Evolutionary conservation across 495 filamentous ascomycete genomes (phyloP), one percentile per base, ranked within the genome.

Genomic region (Hyphodiscus hymeniophilus): DNA sequence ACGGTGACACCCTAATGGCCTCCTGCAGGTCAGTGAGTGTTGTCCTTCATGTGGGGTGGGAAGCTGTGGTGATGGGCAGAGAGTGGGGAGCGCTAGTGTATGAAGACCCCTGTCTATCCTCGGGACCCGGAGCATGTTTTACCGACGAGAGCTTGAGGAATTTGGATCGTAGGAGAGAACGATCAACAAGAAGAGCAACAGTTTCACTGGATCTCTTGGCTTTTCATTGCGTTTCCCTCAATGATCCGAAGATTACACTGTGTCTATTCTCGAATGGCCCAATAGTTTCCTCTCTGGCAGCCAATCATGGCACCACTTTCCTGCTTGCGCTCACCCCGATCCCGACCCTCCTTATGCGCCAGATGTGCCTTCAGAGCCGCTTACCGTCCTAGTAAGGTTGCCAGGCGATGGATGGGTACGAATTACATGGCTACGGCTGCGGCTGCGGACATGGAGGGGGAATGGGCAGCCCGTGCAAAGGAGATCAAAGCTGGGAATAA

Each of bases 401-500:
- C 41, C 0, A 48, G 45, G 42, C 23, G 76, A 68, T 67, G 55
- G 42, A 74, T 80, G 17, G 73, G 71, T 12, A 60, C 66, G 39
- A 60, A 72, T 11, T 74, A 72, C 31, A 41, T 76, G 7, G 55
- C 58, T 36, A 82, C 78, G 51, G 62, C 68, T n/a, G 62, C 66
- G 16, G 71, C 76, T 15, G 81, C 79, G 0, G 64, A 75, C 45
- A 31, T 65, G 45, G 26, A n/a, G n/a, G n/a, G n/a, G n/a, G 57
- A 70, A 46, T 90, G 85, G 85, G 59, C 75, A 21, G 48, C 51
- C 36, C 63, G 66, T 36, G 80, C 82, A 2, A 20, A 65, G 42
- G 60, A 73, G 45, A 86, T 90, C 51, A 59, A 74, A 50, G 62
- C 66, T 0, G 87, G 86, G 23, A 67, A 79, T 56, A 54, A 68